A percentile compares a stretch with the other conserved stretches of the same genome.
These are phyloP conservation scores for Hypseocharis bilobata DNA, from an alignment of 441 rosid genomes.

Conservation along the genomic window DNA sequence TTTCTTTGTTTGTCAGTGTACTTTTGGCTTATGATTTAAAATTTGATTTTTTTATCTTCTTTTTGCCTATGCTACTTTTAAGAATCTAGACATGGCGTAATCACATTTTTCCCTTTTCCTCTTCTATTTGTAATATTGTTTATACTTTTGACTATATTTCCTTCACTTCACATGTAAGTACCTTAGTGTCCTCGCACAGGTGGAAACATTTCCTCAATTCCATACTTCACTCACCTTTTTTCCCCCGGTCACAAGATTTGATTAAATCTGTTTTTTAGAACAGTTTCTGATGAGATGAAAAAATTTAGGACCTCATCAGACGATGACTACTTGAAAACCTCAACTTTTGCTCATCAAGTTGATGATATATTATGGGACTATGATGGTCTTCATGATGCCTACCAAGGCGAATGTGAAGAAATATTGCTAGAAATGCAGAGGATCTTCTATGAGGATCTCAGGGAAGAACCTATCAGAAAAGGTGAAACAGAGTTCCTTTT, in stretches of 20 bases:
- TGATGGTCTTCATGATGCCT: slow-evolving; percentile 51
- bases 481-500: slow-evolving; percentile 24
- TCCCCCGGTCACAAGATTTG: slow-evolving; percentile 38
- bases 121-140: too few relatives aligned
- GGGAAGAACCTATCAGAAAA: slow-evolving; percentile 25
- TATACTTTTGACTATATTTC: too few relatives aligned
- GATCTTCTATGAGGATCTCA: slow-evolving; percentile 71
- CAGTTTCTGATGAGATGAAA: slow-evolving; percentile 56
- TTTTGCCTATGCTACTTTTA: too few relatives aligned
- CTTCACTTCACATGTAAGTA: too few relatives aligned
- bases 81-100: too few relatives aligned
- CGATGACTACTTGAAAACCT: slow-evolving; percentile 17
- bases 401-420: slow-evolving; percentile 70
- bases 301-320: slow-evolving; percentile 41
- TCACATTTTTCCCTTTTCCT: too few relatives aligned
- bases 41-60: neutral
- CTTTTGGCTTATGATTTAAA: neutral
- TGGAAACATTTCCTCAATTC: neutral
- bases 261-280: slow-evolving; percentile 50
- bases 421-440: slow-evolving; percentile 78
- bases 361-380: slow-evolving; percentile 75
- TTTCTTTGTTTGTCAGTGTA: neutral
- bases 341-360: slow-evolving; percentile 15
- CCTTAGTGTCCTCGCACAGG: too few relatives aligned
- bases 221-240: neutral